Conservation (phyloP, 106 monocot species). For the Dioscorea dumetorum region DNA sequence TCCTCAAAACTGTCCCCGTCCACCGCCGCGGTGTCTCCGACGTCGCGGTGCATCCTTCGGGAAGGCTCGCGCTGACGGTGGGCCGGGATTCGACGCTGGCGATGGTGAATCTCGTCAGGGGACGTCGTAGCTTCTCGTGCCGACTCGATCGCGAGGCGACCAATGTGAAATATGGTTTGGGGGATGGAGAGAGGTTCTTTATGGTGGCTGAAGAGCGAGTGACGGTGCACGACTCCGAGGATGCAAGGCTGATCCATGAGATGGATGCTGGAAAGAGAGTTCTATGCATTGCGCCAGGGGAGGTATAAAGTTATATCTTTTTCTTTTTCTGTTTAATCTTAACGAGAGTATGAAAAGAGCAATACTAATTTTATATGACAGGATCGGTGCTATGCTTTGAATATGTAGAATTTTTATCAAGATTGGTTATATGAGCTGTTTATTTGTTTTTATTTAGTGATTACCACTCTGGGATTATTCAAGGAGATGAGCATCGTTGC, state of each 20-base stretch:
- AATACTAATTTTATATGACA: no score
- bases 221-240: conserved; percentile 63
- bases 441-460: no score
- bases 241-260: conserved; percentile 59
- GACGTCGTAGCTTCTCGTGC: conserved; percentile 66
- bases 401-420: no score
- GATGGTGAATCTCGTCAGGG: conserved; percentile 79
- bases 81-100: conserved; percentile 64
- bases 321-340: no score
- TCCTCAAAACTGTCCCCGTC: conserved; percentile 41
- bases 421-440: no score
- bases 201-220: conserved; percentile 59
- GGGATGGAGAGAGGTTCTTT: conserved; percentile 44
- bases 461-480: no score
- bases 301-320: conserved; percentile 32
- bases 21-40: conserved; percentile 44
- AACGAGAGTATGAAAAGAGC: no score
- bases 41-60: conserved; percentile 72
- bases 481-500: no score
- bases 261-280: conserved; percentile 41
- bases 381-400: no score
- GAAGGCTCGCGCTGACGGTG: conserved; percentile 65
- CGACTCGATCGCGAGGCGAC: conserved; percentile 61
- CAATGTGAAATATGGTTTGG: conserved; percentile 45
- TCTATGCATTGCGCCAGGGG: conserved; percentile 47